Evolutionary conservation across 1,284 basidiomycete genomes (phyloP).

Genomic region (Pholiota adiposa): DNA sequence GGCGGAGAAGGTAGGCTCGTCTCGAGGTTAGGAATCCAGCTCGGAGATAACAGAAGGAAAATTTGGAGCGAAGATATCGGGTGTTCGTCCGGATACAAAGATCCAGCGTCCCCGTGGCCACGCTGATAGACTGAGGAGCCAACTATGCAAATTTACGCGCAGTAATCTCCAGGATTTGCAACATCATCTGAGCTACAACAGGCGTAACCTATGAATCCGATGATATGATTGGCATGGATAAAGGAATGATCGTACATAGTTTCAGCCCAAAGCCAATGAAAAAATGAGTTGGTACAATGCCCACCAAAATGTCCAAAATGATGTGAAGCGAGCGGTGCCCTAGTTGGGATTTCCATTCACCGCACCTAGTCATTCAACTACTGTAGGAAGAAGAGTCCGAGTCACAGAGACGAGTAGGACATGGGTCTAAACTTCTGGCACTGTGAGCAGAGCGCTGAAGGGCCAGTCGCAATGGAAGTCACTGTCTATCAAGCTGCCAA

Average conservation of each 20-base stretch:
- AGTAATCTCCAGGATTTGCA: background rate
- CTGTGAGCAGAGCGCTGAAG: background rate
- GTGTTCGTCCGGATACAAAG: background rate
- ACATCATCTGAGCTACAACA: background rate
- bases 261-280: background rate
- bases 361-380: too few species aligned
- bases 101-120: background rate
- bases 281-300: background rate
- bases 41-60: background rate
- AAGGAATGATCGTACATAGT: background rate
- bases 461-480: background rate
- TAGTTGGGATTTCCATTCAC: too few species aligned
- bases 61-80: background rate
- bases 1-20: background rate
- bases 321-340: background rate
- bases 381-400: too few species aligned
- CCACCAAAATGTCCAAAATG: background rate
- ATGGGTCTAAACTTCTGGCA: too few species aligned
- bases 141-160: background rate
- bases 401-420: too few species aligned
- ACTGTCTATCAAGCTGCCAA: too few species aligned
- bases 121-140: background rate
- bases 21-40: background rate
- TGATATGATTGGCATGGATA: background rate
- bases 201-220: too few species aligned